Conservation (phyloP, 164 flowering plant species). For the Kingdonia uniflora region DNA sequence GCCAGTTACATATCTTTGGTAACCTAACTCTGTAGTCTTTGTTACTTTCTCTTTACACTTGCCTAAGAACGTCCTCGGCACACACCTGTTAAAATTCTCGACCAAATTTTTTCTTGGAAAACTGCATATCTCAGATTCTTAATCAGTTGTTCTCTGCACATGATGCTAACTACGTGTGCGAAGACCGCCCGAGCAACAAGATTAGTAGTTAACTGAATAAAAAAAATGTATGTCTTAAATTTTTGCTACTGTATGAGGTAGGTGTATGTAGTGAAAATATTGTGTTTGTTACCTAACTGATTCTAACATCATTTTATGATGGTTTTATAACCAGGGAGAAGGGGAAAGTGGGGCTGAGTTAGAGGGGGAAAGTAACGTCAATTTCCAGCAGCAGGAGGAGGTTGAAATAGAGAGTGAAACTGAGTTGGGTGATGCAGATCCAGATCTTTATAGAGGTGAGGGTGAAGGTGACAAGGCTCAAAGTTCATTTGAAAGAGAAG, state of each 20-base stretch:
- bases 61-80: no score
- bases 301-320: slow-evolving; percentile 3
- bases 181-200: no score
- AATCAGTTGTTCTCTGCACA: no score
- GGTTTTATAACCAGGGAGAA: slow-evolving; percentile 45
- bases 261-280: neutral
- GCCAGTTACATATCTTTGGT: no score
- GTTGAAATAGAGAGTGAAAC: slow-evolving; percentile 77
- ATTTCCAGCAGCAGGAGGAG: slow-evolving; percentile 79
- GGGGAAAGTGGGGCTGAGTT: slow-evolving; percentile 34
- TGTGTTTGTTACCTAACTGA: neutral
- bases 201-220: no score
- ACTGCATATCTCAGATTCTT: no score
- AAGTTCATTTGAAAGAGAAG: slow-evolving; percentile 69
- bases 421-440: slow-evolving; percentile 51
- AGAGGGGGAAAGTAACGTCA: slow-evolving; percentile 44
- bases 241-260: neutral
- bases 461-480: slow-evolving; percentile 88
- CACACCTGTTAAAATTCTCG: no score
- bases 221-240: neutral
- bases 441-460: slow-evolving; percentile 46
- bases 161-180: no score
- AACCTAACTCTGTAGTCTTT: no score
- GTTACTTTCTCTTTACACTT: no score
- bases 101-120: no score